A percentile compares a stretch with the other conserved stretches of the same genome.
Conservation (phyloP, 495 filamentous ascomycete species). For the Jackrogersella multiformis region DNA sequence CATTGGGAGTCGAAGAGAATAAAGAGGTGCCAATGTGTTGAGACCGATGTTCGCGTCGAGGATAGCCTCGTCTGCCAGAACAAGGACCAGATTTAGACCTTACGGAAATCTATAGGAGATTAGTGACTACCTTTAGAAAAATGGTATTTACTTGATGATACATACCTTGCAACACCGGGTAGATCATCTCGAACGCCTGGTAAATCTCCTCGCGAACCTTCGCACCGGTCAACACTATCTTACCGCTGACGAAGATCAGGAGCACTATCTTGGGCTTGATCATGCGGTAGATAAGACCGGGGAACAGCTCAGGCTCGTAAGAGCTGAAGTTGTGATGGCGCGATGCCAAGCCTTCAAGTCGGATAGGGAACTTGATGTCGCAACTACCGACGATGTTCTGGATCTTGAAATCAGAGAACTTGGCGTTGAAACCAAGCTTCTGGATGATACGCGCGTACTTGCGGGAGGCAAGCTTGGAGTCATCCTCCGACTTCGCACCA, state of each 20-base stretch:
- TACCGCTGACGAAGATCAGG: slow-evolving; percentile 97
- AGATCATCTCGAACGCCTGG: slow-evolving; percentile 98
- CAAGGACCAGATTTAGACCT: slow-evolving; percentile 47
- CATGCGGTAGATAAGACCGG: slow-evolving; percentile 99
- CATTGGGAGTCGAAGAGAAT: slow-evolving; percentile 51
- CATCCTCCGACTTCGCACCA: slow-evolving; percentile 97
- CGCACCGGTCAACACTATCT: slow-evolving; percentile 97
- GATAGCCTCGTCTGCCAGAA: neutral
- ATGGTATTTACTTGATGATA: neutral
- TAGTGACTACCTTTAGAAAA: slow-evolving; percentile 7
- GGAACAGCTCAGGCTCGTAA: slow-evolving; percentile 98
- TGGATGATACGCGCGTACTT: slow-evolving; percentile 99
- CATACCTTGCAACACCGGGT: slow-evolving; percentile 93
- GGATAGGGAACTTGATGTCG: slow-evolving; percentile 99
- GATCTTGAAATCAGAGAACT: slow-evolving; percentile 99
- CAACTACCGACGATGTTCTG: slow-evolving; percentile 99
- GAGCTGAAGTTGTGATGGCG: slow-evolving; percentile 99
- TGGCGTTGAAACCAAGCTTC: slow-evolving; percentile 99
- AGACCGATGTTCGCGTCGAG: neutral
- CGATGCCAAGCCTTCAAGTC: slow-evolving; percentile 91
- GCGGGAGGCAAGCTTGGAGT: slow-evolving; percentile 93
- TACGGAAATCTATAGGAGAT: slow-evolving; percentile 56
- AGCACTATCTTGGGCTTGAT: slow-evolving; percentile 99
- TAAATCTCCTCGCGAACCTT: slow-evolving; percentile 99
- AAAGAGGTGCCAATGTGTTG: slow-evolving; percentile 40